These are phyloP conservation scores for Cruciata laevipes DNA, from an alignment of 257 asterid species.

Conservation along the genomic window DNA sequence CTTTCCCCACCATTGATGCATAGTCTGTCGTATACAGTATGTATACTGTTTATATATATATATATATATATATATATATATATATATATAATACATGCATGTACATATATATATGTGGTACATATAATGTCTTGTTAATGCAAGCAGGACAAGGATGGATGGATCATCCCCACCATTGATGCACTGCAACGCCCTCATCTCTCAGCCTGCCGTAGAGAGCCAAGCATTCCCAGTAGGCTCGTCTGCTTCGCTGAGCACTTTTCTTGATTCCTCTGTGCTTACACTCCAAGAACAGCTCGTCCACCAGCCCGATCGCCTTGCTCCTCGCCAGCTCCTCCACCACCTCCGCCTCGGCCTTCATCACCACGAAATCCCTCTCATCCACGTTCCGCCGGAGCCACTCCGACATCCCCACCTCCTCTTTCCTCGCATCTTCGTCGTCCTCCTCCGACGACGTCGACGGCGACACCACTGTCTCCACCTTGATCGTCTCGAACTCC, in stretches of 20 bases:
- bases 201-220: constrained; percentile 68
- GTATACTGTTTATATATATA: no score
- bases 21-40: no score
- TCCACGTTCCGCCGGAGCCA: constrained; percentile 50
- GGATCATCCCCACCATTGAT: constrained; percentile 73
- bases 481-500: constrained; percentile 31
- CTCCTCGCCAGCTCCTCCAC: constrained; percentile 62
- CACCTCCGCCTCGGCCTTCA: constrained; percentile 80
- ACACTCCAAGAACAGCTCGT: constrained; percentile 74
- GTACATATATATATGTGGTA: no score
- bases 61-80: no score
- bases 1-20: neutral
- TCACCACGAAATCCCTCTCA: constrained; percentile 62
- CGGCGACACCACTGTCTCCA: constrained; percentile 21
- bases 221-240: constrained; percentile 87
- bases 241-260: constrained; percentile 31
- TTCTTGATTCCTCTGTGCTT: constrained; percentile 42
- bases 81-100: no score
- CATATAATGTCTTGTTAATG: no score
- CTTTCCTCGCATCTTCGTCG: constrained; percentile 8
- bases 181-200: constrained; percentile 79
- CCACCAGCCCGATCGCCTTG: constrained; percentile 47
- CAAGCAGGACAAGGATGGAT: neutral
- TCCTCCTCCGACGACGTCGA: no score
- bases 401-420: constrained; percentile 32